Conservation (phyloP, 495 filamentous ascomycete genomes). For the Echria macrotheca region DNA sequence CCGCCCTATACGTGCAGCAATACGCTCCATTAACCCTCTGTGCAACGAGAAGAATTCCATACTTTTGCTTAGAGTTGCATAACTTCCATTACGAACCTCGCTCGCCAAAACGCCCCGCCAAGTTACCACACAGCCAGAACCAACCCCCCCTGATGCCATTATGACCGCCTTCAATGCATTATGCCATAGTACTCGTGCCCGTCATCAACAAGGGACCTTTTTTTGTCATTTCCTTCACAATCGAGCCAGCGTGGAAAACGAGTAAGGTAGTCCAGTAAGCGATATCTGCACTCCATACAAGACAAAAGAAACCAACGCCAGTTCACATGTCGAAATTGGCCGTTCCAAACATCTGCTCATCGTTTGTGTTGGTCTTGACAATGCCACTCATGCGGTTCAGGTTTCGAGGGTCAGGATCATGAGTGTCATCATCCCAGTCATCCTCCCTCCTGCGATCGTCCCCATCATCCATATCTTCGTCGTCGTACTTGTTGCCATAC, state of each 20-base stretch:
- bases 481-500: conserved; percentile 61
- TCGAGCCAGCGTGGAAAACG: neutral
- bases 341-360: conserved; percentile 69
- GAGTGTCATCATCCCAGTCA: conserved; percentile 43
- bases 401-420: conserved; percentile 38
- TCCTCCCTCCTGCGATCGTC: conserved; percentile 43
- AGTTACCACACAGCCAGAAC: conserved; percentile 18
- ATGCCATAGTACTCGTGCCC: conserved; percentile 21
- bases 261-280: conserved; percentile 2
- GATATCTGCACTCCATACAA: neutral
- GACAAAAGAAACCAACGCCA: conserved; percentile 17
- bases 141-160: conserved; percentile 20
- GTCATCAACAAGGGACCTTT: conserved; percentile 21
- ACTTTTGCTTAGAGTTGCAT: conserved; percentile 12
- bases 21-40: too few species aligned
- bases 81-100: conserved; percentile 11
- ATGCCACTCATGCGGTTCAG: conserved; percentile 69
- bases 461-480: conserved; percentile 50
- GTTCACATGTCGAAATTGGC: conserved; percentile 58
- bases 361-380: conserved; percentile 56
- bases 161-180: conserved; percentile 28
- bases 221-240: conserved; percentile 14
- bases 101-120: conserved; percentile 18
- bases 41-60: too few species aligned
- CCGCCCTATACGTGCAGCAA: too few species aligned